These are phyloP conservation scores for Lactifluus pinguis DNA, from an alignment of 768 basidiomycete species.

Conservation along the genomic window DNA sequence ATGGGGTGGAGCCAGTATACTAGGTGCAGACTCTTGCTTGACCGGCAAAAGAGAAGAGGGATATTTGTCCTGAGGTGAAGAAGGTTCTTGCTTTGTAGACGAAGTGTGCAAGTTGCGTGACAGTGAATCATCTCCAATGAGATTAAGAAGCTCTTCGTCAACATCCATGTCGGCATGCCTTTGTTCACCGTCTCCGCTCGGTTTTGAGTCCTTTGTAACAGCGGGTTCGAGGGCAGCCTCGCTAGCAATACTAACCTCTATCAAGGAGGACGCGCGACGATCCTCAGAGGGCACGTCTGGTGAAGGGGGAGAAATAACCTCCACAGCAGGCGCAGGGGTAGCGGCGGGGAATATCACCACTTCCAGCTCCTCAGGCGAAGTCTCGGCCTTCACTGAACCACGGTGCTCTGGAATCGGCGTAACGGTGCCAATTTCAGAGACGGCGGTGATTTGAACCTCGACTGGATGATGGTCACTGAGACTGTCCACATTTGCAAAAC, in stretches of 20 bases:
- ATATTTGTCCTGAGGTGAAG: neutral
- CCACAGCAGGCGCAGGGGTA: neutral
- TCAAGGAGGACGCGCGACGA: neutral
- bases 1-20: slow-evolving; percentile 7
- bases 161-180: slow-evolving; percentile 45
- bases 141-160: slow-evolving; percentile 56
- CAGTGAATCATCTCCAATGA: slow-evolving; percentile 40
- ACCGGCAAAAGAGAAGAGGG: neutral
- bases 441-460: neutral
- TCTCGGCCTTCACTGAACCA: neutral
- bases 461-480: neutral
- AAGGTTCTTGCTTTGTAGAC: slow-evolving; percentile 4
- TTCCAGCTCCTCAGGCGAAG: neutral
- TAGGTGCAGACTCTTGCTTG: neutral
- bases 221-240: neutral
- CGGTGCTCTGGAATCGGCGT: neutral
- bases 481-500: neutral
- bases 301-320: neutral
- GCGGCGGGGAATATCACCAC: neutral
- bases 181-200: neutral
- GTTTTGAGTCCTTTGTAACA: neutral
- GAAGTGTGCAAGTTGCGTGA: slow-evolving; percentile 13
- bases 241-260: neutral
- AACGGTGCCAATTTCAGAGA: neutral
- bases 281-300: neutral